These are phyloP conservation scores for Quercus agrifolia DNA, from an alignment of 306 rosid genomes.

Conservation along the genomic window DNA sequence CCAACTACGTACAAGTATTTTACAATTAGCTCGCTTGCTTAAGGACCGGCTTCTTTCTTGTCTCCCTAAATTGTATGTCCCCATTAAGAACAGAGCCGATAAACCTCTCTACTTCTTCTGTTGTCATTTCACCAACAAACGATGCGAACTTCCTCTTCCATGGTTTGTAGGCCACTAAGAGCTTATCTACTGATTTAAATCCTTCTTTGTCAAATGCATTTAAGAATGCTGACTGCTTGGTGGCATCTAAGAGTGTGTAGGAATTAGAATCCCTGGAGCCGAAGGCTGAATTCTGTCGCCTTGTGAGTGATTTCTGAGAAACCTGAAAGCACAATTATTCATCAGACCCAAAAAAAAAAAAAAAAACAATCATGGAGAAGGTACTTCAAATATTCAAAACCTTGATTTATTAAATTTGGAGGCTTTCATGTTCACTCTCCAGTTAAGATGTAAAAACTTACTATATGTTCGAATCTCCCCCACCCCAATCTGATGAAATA, in stretches of 20 bases:
- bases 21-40: constrained; percentile 27
- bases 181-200: constrained; percentile 51
- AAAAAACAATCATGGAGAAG: neutral
- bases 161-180: constrained; percentile 78
- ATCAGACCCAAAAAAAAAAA: neutral
- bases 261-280: constrained; percentile 67
- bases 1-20: constrained; percentile 18
- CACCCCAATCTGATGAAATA: neutral
- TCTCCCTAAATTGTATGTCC: constrained; percentile 63
- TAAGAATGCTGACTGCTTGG: constrained; percentile 64
- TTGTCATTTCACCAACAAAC: constrained; percentile 46
- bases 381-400: neutral
- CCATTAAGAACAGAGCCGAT: constrained; percentile 73
- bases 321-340: constrained; percentile 45
- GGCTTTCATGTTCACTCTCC: neutral
- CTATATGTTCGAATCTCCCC: neutral
- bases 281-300: constrained; percentile 40
- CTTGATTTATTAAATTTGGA: neutral
- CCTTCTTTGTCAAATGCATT: constrained; percentile 57
- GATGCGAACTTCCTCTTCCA: constrained; percentile 56
- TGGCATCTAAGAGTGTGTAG: constrained; percentile 66
- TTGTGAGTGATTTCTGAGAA: constrained; percentile 70
- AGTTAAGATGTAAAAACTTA: neutral
- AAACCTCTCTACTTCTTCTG: constrained; percentile 68
- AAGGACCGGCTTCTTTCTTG: constrained; percentile 51